Evolutionary conservation across 169 alveolate species (phyloP).

Genomic region (Babesia ovata): DNA sequence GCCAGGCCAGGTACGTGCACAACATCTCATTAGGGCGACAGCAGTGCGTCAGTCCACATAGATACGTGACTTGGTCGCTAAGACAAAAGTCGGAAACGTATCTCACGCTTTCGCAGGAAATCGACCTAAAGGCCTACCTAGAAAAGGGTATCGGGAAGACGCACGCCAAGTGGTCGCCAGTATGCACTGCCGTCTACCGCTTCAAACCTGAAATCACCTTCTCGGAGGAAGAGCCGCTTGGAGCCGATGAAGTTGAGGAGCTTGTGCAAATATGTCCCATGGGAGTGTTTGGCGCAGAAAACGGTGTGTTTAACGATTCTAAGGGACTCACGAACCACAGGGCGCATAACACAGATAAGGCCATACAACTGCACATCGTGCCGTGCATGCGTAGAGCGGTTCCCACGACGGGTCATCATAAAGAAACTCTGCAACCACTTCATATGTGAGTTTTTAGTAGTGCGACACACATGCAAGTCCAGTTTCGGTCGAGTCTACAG

Average conservation of each 20-base stretch:
- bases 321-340: constrained; percentile 28
- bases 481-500: constrained; percentile 64
- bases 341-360: constrained; percentile 84
- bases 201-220: constrained; percentile 85
- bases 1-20: constrained; percentile 86
- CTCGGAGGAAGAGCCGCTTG: constrained; percentile 71
- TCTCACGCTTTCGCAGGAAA: constrained; percentile 73
- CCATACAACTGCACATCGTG: constrained; percentile 95
- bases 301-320: constrained; percentile 42
- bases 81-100: no score
- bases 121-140: constrained; percentile 90
- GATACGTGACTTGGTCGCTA: no score
- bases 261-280: constrained; percentile 91
- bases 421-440: constrained; percentile 84
- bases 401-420: constrained; percentile 78
- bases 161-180: constrained; percentile 99
- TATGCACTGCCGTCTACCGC: constrained; percentile 96
- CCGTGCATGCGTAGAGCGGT: constrained; percentile 95
- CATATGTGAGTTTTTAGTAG: constrained; percentile 61
- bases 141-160: constrained; percentile 96
- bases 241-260: constrained; percentile 88
- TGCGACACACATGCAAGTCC: background rate
- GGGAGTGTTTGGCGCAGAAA: constrained; percentile 92
- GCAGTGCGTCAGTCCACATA: no score
- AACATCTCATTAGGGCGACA: background rate